A percentile compares a stretch with the other conserved stretches of the same genome.
These are phyloP conservation scores for Pulveroboletus sp. DNA, from an alignment of 768 basidiomycete genomes.

Conservation along the genomic window DNA sequence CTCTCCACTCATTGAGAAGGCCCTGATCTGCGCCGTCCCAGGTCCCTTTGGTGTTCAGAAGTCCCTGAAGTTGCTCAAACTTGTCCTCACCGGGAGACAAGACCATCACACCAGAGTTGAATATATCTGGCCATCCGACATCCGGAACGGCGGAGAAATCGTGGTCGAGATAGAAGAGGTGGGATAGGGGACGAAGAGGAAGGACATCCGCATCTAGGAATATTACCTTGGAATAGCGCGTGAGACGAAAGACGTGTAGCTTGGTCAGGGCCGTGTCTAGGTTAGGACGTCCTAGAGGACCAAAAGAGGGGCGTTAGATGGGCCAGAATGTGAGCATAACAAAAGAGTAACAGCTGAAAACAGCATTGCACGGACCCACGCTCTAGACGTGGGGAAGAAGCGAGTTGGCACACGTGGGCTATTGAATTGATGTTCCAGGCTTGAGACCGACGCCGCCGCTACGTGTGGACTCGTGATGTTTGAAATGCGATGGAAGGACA, in stretches of 20 bases:
- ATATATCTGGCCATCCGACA: conserved; percentile 99
- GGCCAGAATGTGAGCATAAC: background rate
- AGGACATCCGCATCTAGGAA: conserved; percentile 94
- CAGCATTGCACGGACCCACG: conserved; percentile 17
- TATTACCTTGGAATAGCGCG: conserved; percentile 80
- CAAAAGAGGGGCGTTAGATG: conserved; percentile 13
- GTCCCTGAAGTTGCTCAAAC: conserved; percentile 67
- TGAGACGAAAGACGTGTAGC: conserved; percentile 91
- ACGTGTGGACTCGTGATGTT: conserved; percentile 2
- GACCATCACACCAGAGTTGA: conserved; percentile 96
- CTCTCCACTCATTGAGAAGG: conserved; percentile 92
- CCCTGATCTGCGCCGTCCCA: conserved; percentile 99
- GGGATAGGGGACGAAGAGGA: conserved; percentile 83
- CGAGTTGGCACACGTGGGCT: conserved; percentile 7
- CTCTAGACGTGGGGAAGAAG: conserved; percentile 7
- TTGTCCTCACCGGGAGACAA: conserved; percentile 78
- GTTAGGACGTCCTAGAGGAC: conserved; percentile 80
- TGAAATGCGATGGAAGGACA: conserved; percentile 8
- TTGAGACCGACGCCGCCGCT: conserved; percentile 1
- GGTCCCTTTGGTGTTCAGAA: conserved; percentile 76
- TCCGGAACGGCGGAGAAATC: conserved; percentile 95
- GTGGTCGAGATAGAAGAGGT: conserved; percentile 81
- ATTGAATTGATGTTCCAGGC: conserved; percentile 9
- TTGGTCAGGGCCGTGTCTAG: conserved; percentile 94
- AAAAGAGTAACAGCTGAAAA: conserved; percentile 11